These are phyloP conservation scores for Solanum chacoense DNA, from an alignment of 305 asterid species.

Conservation along the genomic window DNA sequence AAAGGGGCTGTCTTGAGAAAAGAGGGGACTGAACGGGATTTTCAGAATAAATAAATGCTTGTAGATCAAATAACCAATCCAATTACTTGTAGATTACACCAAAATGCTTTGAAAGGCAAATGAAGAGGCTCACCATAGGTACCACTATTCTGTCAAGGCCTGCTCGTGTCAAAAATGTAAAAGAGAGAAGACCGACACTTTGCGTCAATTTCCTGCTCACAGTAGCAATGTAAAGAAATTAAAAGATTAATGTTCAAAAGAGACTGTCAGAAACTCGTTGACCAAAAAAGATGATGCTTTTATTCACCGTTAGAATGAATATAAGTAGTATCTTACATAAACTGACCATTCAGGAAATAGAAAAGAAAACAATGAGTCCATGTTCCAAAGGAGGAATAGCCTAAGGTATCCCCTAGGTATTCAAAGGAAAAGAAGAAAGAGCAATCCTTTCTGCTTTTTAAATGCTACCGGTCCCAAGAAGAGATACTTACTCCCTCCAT, in stretches of 20 bases:
- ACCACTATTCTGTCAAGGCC: slow-evolving; percentile 82
- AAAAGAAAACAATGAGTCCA: background rate
- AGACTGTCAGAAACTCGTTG: background rate
- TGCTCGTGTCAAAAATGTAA: slow-evolving; percentile 69
- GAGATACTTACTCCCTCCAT: background rate
- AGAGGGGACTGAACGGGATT: background rate
- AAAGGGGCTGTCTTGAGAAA: background rate
- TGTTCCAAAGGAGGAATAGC: background rate
- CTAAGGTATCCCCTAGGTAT: background rate
- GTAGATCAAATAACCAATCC: slow-evolving; percentile 2
- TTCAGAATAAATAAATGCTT: background rate
- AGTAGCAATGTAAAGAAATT: background rate
- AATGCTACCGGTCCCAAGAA: background rate
- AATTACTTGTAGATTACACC: slow-evolving; percentile 7
- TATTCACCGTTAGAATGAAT: background rate
- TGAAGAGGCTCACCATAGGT: slow-evolving; percentile 68
- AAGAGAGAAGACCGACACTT: slow-evolving; percentile 87
- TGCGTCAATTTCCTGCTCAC: slow-evolving; percentile 55
- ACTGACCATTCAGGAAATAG: background rate
- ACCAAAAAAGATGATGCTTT: background rate
- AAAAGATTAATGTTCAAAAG: background rate
- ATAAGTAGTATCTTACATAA: background rate
- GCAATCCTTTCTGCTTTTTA: background rate
- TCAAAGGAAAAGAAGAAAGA: background rate
- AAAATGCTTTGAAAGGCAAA: slow-evolving; percentile 12